Percentiles rank a stretch among this genome's conserved stretches.
These are phyloP conservation scores for Lathyrus sativus DNA, from an alignment of 306 rosid genomes.

Conservation along the genomic window DNA sequence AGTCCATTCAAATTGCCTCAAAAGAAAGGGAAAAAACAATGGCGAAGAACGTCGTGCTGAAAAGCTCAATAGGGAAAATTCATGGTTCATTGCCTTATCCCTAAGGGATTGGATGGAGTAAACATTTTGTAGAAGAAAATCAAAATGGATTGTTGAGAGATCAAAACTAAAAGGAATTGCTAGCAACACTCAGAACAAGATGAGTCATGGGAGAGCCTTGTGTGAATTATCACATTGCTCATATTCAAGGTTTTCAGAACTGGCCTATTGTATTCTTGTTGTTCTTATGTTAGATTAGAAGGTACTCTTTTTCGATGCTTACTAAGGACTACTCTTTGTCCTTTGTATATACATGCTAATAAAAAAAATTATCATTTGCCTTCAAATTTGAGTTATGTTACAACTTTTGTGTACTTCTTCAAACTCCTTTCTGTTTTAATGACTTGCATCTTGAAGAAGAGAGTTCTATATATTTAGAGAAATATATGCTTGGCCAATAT, in stretches of 20 bases:
- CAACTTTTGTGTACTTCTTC: not conserved
- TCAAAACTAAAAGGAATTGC: conserved; percentile 32
- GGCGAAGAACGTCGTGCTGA: conserved; percentile 93
- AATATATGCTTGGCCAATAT: not conserved
- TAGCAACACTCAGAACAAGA: conserved; percentile 31
- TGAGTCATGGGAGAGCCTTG: conserved; percentile 17
- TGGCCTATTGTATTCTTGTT: conserved; percentile 27
- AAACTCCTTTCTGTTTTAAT: not conserved
- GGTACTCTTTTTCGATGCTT: conserved; percentile 30
- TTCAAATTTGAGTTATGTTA: conserved; percentile 22
- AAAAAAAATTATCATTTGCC: conserved; percentile 34
- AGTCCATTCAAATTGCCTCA: conserved; percentile 89
- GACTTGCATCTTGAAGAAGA: not conserved
- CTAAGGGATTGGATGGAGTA: conserved; percentile 35
- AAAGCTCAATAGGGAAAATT: conserved; percentile 29
- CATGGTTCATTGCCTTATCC: conserved; percentile 42
- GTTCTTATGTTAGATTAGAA: conserved; percentile 21
- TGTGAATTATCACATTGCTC: conserved; percentile 25
- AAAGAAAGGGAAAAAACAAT: conserved; percentile 84
- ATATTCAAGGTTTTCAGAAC: conserved; percentile 35
- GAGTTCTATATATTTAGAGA: too few relatives aligned
- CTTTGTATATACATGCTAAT: conserved; percentile 54
- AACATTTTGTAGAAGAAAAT: conserved; percentile 32
- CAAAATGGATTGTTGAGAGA: conserved; percentile 35
- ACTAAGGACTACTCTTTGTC: conserved; percentile 35